Evolutionary conservation across 495 filamentous ascomycete species (phyloP), one percentile per base, ranked within the genome.

Genomic region (Sphaerosporella brunnea): DNA sequence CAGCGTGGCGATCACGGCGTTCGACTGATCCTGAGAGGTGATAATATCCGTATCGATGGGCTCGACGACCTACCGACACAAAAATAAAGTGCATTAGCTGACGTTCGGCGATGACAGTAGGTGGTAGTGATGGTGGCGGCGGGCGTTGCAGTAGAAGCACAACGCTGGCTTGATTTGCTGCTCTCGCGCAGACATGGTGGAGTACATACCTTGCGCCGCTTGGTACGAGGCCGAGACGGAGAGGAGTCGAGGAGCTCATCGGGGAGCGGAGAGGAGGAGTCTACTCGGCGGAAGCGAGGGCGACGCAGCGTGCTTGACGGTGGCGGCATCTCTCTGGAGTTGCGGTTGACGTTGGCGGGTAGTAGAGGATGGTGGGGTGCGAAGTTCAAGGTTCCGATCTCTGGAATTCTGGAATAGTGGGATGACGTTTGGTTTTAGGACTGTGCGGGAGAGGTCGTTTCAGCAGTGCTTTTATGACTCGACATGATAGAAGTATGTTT

Each of bases 151-250:
- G n/a, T n/a, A n/a, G n/a, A n/a, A n/a, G n/a, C n/a, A n/a, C n/a
- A n/a, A n/a, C n/a, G n/a, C n/a, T n/a, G n/a, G n/a, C n/a, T n/a
- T n/a, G n/a, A n/a, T n/a, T n/a, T n/a, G n/a, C n/a, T n/a, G n/a
- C n/a, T n/a, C n/a, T n/a, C n/a, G n/a, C n/a, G n/a, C n/a, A n/a
- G n/a, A n/a, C n/a, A n/a, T n/a, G n/a, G n/a, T n/a, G n/a, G n/a
- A n/a, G n/a, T n/a, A n/a, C 26, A 24, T 65, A 80, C 79, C 77
- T 80, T 81, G 67, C 75, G 80, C 66, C 80, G 76, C 62, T 80
- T 82, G 62, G 75, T 78, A 3, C 75, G 71, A 4, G 79, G 79
- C 45, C 77, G 76, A 58, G 73, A 79, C 23, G 80, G 79, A 21
- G 80, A 84, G 26, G 79, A 82, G 52, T 75, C 72, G 48, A 68